Evolutionary conservation across 257 asterid genomes (phyloP), one percentile per base, ranked within the genome.

Genomic region (Solanum dulcamara): DNA sequence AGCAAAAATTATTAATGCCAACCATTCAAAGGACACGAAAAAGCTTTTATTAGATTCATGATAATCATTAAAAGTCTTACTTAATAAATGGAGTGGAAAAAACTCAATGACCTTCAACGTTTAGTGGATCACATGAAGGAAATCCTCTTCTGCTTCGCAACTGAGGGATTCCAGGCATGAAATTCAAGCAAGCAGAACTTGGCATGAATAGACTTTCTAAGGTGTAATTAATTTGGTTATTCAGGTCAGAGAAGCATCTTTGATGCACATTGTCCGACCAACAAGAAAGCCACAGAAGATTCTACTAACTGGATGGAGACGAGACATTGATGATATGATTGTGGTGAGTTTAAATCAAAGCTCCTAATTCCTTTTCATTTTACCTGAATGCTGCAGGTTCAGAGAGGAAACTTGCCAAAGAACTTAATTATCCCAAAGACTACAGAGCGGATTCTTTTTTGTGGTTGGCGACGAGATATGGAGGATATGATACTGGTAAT

Each of bases 251-350:
- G 96, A 93, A 90, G 96, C 93, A 90, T 88, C 92, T 90, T 87
- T 91, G 94, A 88, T 90, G 87, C 92, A 88, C 89, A 91, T 95
- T 71, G 88, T 88, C 89, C 92, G 92, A 87, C 95, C 97, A 87
- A 92, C 93, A 90, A 94, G 93, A 93, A 90, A 86, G 96, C 92
- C 98, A 89, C 97, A 93, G 97, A 95, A 94, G 98, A 93, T 94
- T 90, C 97, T 95, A 93, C 97, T 95, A 86, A 91, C 95, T 93
- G 98, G 98, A 95, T 94, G 98, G 98, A 91, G 98, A 89, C 91
- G 96, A 89, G 98, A 95, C 95, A 90, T 93, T 92, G 97, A 94
- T 95, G 98, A 95, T 94, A 94, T 95, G 98, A 93, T 95, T 95
- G 97, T 93, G 98, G 98, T 95, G 92, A 95, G 96, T 89, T 92